A percentile compares a stretch with the other conserved stretches of the same genome.
Conservation (phyloP, 345 rosid genomes). For the Murraya paniculata region DNA sequence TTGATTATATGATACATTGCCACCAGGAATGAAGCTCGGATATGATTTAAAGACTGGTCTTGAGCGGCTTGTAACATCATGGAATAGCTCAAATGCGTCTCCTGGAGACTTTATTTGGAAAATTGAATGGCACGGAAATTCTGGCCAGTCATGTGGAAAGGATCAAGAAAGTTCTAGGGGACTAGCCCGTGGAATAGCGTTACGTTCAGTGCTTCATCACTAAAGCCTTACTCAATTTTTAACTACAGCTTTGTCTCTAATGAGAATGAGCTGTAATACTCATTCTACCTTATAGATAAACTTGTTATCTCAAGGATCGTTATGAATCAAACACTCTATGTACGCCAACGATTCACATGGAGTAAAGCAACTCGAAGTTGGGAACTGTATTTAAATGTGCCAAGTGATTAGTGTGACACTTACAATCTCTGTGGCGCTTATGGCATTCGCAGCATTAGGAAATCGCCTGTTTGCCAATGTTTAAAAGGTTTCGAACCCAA, state of each 20-base stretch:
- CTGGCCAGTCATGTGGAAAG: constrained; percentile 28
- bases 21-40: constrained; percentile 54
- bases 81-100: constrained; percentile 41
- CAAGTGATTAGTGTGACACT: constrained; percentile 21
- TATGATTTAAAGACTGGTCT: constrained; percentile 33
- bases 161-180: constrained; percentile 13
- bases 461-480: constrained; percentile 12
- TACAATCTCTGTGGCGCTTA: constrained; percentile 2
- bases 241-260: constrained; percentile 21
- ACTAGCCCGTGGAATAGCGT: constrained; percentile 51
- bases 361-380: constrained; percentile 31
- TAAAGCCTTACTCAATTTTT: constrained; percentile 13
- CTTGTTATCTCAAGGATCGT: constrained; percentile 25
- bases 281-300: constrained; percentile 15
- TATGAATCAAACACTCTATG: constrained; percentile 24
- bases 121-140: constrained; percentile 23
- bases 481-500: constrained; percentile 11
- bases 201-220: constrained; percentile 31
- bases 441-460: neutral
- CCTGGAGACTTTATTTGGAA: constrained; percentile 35
- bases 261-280: constrained; percentile 29
- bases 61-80: constrained; percentile 32
- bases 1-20: constrained; percentile 50
- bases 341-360: constrained; percentile 36
- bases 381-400: constrained; percentile 30